These are phyloP conservation scores for Cetraspora pellucida DNA, from an alignment of 192 early-diverging fungal species.

Conservation along the genomic window DNA sequence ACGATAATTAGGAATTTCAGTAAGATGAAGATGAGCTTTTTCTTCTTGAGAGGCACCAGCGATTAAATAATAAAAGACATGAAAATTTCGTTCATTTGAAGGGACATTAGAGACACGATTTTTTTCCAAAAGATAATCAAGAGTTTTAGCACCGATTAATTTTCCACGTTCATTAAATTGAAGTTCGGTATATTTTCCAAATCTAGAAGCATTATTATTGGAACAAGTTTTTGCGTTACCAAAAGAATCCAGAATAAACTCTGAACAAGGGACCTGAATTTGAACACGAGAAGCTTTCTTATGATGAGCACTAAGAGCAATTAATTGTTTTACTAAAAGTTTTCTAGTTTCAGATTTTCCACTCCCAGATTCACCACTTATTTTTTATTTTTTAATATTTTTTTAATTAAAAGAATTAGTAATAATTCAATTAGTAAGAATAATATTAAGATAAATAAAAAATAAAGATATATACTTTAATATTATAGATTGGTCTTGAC, in stretches of 20 bases:
- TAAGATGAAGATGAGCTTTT: conserved; percentile 71
- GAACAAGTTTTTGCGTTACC: conserved; percentile 78
- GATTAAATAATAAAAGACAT: conserved; percentile 94
- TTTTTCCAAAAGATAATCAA: conserved; percentile 91
- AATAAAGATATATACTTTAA: conserved; percentile 67
- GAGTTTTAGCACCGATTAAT: conserved; percentile 82
- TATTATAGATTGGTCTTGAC: conserved; percentile 87
- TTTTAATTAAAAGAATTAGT: too few relatives aligned
- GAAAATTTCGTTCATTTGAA: conserved; percentile 83
- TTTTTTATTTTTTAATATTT: not conserved
- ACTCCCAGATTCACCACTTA: conserved; percentile 81
- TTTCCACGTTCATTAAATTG: conserved; percentile 92
- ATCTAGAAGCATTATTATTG: conserved; percentile 82
- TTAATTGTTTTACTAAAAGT: conserved; percentile 65
- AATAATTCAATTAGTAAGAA: too few relatives aligned
- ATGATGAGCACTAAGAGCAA: conserved; percentile 65
- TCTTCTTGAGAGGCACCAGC: conserved; percentile 83
- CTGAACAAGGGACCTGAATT: conserved; percentile 67
- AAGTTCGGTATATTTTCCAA: conserved; percentile 84
- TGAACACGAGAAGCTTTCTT: conserved; percentile 73
- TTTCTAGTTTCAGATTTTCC: conserved; percentile 85
- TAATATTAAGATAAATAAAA: too few relatives aligned
- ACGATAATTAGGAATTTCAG: conserved; percentile 61
- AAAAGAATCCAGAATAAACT: conserved; percentile 83
- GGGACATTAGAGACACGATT: conserved; percentile 64